Percentiles rank a stretch among this genome's conserved stretches.
phyloP scores from a whole-genome alignment of 1,284 basidiomycete genomes.

The Cutaneotrichosporon dermatis region DNA sequence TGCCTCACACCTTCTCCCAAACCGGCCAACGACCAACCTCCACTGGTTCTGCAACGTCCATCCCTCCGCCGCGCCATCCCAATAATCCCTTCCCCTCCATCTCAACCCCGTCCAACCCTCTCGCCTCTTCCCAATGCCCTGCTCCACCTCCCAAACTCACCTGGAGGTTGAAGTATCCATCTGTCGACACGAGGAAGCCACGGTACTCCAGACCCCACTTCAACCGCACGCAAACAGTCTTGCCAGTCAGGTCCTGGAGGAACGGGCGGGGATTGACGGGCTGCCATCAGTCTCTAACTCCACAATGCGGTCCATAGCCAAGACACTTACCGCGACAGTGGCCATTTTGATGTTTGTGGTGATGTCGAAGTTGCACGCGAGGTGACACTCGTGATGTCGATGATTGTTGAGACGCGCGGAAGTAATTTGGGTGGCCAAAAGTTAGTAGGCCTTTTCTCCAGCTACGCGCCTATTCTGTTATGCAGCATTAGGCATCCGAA shows the following conservation, averaged over 20 bases:
- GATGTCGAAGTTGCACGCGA: not conserved
- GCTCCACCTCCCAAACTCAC: conserved; percentile 52
- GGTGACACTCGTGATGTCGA: no score
- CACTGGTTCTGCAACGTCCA: no score
- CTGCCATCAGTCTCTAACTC: conserved; percentile 17
- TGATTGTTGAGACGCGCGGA: not conserved
- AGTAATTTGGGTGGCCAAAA: not conserved
- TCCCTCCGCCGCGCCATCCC: not conserved
- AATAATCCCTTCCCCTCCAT: not conserved
- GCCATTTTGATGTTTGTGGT: conserved; percentile 26
- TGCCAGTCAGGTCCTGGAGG: conserved; percentile 95
- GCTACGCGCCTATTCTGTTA: no score
- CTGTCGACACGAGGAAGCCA: conserved; percentile 96
- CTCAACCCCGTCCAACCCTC: not conserved
- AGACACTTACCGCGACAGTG: conserved; percentile 21
- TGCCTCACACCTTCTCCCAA: no score
- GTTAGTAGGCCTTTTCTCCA: no score
- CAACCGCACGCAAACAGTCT: conserved; percentile 87
- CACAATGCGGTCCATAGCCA: not conserved
- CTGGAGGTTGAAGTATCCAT: conserved; percentile 99
- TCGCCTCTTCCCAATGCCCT: not conserved
- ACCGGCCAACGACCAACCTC: no score
- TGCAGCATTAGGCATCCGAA: no score
- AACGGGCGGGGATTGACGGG: conserved; percentile 99
- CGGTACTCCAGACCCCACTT: conserved; percentile 99